A percentile compares a stretch with the other conserved stretches of the same genome.
phyloP scores from a whole-genome alignment of 164 flowering plant species.

The Pachysandra terminalis region DNA sequence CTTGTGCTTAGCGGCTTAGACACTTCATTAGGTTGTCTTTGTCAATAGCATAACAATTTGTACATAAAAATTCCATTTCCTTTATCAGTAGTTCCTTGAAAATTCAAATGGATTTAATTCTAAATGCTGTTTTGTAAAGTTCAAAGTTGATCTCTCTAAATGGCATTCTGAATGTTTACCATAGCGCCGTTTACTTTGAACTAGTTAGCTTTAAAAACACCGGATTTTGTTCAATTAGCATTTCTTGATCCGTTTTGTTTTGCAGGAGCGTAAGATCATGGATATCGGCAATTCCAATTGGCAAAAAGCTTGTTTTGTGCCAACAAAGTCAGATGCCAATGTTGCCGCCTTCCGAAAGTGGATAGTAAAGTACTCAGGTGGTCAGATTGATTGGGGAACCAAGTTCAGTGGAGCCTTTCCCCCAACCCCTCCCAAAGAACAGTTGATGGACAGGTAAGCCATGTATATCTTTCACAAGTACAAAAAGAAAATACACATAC shows the following conservation, averaged over 20 bases:
- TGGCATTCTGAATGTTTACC: background rate
- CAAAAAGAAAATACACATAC: no score
- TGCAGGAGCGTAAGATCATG: constrained; percentile 66
- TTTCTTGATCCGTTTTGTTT: constrained; percentile 1
- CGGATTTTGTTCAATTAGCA: background rate
- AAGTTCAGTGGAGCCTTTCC: constrained; percentile 54
- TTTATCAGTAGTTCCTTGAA: background rate
- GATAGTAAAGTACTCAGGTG: constrained; percentile 68
- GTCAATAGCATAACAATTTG: background rate
- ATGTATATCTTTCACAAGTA: background rate
- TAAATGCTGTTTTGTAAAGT: background rate
- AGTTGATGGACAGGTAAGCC: constrained; percentile 76
- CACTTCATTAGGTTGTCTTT: no score
- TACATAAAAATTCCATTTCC: background rate
- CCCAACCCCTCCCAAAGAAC: constrained; percentile 75
- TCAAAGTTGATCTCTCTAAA: background rate
- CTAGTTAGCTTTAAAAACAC: background rate
- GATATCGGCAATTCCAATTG: constrained; percentile 65
- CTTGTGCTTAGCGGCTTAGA: no score
- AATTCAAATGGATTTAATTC: background rate
- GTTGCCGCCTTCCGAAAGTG: constrained; percentile 77
- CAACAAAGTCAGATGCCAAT: constrained; percentile 80
- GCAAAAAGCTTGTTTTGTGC: constrained; percentile 84
- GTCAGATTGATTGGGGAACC: constrained; percentile 66
- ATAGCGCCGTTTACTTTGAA: background rate